phyloP scores from a whole-genome alignment of 129 eudicot species.

The Calendula officinalis region DNA sequence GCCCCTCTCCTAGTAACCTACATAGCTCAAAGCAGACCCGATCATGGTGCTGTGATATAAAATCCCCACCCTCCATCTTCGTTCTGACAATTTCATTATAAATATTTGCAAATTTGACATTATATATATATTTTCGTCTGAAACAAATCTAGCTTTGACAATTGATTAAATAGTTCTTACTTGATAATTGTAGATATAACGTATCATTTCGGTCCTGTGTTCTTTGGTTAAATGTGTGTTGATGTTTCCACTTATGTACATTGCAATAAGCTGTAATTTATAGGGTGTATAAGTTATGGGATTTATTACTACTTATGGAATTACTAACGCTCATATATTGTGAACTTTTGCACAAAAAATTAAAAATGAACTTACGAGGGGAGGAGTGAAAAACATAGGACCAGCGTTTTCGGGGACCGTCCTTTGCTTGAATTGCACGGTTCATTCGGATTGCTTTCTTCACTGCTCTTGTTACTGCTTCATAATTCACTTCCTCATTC shows the following conservation, averaged over 20 bases:
- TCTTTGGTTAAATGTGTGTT: constrained; percentile 36
- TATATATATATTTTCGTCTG: too few relatives aligned
- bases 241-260: constrained; percentile 51
- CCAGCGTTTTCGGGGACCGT: constrained; percentile 61
- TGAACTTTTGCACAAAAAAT: too few relatives aligned
- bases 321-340: too few relatives aligned
- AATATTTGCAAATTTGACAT: too few relatives aligned
- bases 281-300: too few relatives aligned
- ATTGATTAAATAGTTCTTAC: constrained; percentile 8
- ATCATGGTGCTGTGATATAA: constrained; percentile 57
- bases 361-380: constrained; percentile 32
- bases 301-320: too few relatives aligned
- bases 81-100: constrained; percentile 22
- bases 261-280: constrained; percentile 36
- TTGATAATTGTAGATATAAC: constrained; percentile 59
- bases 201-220: constrained; percentile 51
- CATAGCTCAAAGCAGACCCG: constrained; percentile 51
- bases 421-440: constrained; percentile 53
- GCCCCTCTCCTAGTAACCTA: constrained; percentile 50
- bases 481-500: constrained; percentile 40
- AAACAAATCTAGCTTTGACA: background rate
- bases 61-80: constrained; percentile 76
- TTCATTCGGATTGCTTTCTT: constrained; percentile 44
- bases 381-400: constrained; percentile 48
- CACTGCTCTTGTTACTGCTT: constrained; percentile 37